Base-by-base conservation (phyloP, 805 yeast species). In the Monosporozyma aerobia region DNA sequence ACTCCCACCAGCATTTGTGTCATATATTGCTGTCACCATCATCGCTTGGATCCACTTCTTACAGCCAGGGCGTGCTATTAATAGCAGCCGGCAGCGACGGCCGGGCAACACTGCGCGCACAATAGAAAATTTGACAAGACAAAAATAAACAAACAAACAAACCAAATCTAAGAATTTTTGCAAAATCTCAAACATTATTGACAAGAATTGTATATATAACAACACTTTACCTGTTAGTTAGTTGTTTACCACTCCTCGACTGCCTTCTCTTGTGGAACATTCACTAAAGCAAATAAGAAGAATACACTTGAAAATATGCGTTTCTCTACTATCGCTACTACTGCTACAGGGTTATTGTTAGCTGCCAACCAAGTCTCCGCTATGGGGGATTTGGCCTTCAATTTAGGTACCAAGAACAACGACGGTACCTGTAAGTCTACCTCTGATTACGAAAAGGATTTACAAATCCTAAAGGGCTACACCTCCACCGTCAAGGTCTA, bases 381-480 rank as follows among this genome's bases (percentile, higher is more conserved):
- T 57, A 64, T 79, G 44, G 89, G 88, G 61, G 79, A 78, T 73
- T 76, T 90, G 57, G 95, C 90, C 55, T 83, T 90, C 77, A 84
- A 88, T 78, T 73, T 90, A 56, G 97, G 97, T 71, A 95, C 85
- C 61, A 73, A 87, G 72, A 81, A 82, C 64, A 78, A 82, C 68
- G 70, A 75, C 47, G 94, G 90, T 61, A 73, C 78, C 64, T 90
- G 97, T 77, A 90, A 90, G 73, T 63, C 79, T 53, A 76, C 87
- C 48, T 67, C 72, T 16, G 95, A 89, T 63, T 92, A 82, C 73
- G 77, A 76, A 61, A 59, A 71, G 48, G 97, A 90, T 67, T 77
- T 92, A 59, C 74, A 75, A 25, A 69, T 74, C 39, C 72, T 92
- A 60, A 72, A 79, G 50, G 60, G 74, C 47, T 80, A 86, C 73